Conservation (phyloP, 179 eudicot genomes). For the Heliamphora pulchella region DNA sequence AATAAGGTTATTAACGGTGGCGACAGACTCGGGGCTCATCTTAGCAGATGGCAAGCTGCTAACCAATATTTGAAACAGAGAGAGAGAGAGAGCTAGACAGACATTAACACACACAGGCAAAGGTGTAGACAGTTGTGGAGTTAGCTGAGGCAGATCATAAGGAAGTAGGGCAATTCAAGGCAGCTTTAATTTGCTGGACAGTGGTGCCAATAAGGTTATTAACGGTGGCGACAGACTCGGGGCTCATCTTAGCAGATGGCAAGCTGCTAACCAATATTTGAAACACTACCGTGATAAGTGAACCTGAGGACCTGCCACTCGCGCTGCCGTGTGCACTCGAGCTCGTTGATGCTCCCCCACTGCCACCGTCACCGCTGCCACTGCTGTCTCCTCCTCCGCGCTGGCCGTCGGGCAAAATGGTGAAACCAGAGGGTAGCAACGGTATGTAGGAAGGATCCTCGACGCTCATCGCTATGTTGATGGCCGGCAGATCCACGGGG, state of each 20-base stretch:
- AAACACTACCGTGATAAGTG: constrained; percentile 41
- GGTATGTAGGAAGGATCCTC: constrained; percentile 30
- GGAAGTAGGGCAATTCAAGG: constrained; percentile 18
- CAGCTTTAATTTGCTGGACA: constrained; percentile 29
- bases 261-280: constrained; percentile 35
- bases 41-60: constrained; percentile 22
- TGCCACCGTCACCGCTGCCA: constrained; percentile 9
- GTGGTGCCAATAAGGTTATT: constrained; percentile 30
- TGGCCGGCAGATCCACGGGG: constrained; percentile 33
- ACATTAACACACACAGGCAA: no score
- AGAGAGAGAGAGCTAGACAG: no score
- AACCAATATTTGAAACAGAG: constrained; percentile 36
- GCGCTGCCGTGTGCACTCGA: no score
- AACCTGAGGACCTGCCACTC: constrained; percentile 21
- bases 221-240: constrained; percentile 24
- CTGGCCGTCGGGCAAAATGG: constrained; percentile 31
- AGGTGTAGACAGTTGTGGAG: no score
- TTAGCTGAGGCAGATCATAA: background rate
- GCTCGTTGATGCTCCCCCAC: constrained; percentile 18
- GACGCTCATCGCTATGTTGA: constrained; percentile 29
- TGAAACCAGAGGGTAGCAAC: constrained; percentile 52
- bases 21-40: constrained; percentile 19
- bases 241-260: constrained; percentile 19
- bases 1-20: constrained; percentile 30
- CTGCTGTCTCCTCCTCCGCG: background rate